Base-by-base conservation (phyloP, 208 protist genomes). In the Trypanosoma congolense region DNA sequence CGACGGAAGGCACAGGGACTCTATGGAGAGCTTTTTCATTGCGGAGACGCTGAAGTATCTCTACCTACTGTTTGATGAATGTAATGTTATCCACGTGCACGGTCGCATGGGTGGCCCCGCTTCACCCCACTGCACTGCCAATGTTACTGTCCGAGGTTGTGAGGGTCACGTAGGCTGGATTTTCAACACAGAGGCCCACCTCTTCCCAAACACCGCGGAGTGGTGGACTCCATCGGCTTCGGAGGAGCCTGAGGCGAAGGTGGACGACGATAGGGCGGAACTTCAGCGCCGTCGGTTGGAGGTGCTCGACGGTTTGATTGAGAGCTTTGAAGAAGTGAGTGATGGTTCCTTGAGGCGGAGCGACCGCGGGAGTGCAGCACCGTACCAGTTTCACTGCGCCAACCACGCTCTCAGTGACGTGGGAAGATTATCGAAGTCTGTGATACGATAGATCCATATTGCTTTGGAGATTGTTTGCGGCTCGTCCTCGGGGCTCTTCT, bases 11-110 rank as follows among this genome's bases (percentile, higher is more conserved):
- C 50, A 70, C 41, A 29, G 18, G 2, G 89, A 97, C 62, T 26
- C 54, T 18, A 97, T 97, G 93, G 92, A 98, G 45, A 91, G 75
- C 45, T 98, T 97, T 65, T 83, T 97, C 28, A 46, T 98, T 14
- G 66, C 83, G 0, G 96, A 98, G 65, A 98, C 96, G n/a, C 65
- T 97, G 30, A 98, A 98, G 63, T 98, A 98, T 63, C 72, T 98
- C 18, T 97, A 88, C 52, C 69, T 98, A n/a, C 57, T 97, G 12
- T 98, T 98, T 60, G 70, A 81, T 44, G 76, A 83, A 59, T 65
- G 59, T 46, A 75, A 66, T 31, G 36, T 46, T 16, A 19, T 75
- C 8, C 69, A 82, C 49, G 16, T 66, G 14, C 46, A 53, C 26
- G 59, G 60, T 19, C 53, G 36, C 36, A 33, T 55, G 28, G 24